phyloP scores from a whole-genome alignment of 1,284 basidiomycete species.

The Meripilus lineatus region DNA sequence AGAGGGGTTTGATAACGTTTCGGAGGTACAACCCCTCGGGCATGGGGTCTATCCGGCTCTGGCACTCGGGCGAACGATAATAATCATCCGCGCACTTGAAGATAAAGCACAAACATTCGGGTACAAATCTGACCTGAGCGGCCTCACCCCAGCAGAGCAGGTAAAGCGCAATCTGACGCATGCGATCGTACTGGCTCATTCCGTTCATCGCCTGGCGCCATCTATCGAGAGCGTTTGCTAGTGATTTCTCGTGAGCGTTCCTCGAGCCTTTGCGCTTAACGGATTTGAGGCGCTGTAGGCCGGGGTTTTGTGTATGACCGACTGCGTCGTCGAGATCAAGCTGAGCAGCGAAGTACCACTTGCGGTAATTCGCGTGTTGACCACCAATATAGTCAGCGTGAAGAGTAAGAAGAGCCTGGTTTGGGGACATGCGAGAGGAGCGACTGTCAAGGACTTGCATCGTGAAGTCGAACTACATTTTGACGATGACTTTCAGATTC shows the following conservation, averaged over 20 bases:
- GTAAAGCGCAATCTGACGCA: slow-evolving; percentile 95
- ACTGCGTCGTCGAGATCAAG: slow-evolving; percentile 98
- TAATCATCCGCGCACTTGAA: slow-evolving; percentile 99
- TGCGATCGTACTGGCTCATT: slow-evolving; percentile 98
- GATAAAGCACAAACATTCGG: slow-evolving; percentile 97
- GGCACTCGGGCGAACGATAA: slow-evolving; percentile 98
- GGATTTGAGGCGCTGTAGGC: slow-evolving; percentile 78
- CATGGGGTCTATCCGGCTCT: slow-evolving; percentile 89
- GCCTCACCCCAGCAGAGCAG: slow-evolving; percentile 98
- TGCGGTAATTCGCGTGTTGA: slow-evolving; percentile 94
- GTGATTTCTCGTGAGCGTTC: slow-evolving; percentile 75
- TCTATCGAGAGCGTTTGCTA: slow-evolving; percentile 83
- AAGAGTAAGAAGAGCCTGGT: slow-evolving; percentile 90
- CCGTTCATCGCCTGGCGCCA: slow-evolving; percentile 99
- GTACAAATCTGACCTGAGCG: slow-evolving; percentile 96
- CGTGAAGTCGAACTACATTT: slow-evolving; percentile 85
- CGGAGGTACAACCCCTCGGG: slow-evolving; percentile 94
- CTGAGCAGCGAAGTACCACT: slow-evolving; percentile 99
- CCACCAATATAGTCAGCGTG: slow-evolving; percentile 99
- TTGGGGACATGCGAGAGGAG: slow-evolving; percentile 96
- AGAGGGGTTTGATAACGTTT: slow-evolving; percentile 92
- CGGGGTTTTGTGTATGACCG: slow-evolving; percentile 89
- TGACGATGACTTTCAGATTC: too few relatives aligned
- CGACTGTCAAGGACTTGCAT: slow-evolving; percentile 98
- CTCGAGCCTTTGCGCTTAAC: slow-evolving; percentile 57